Percentiles rank a stretch among this genome's conserved stretches.
These are phyloP conservation scores for Pulveroboletus sp. DNA, from an alignment of 768 basidiomycete genomes.

Conservation along the genomic window DNA sequence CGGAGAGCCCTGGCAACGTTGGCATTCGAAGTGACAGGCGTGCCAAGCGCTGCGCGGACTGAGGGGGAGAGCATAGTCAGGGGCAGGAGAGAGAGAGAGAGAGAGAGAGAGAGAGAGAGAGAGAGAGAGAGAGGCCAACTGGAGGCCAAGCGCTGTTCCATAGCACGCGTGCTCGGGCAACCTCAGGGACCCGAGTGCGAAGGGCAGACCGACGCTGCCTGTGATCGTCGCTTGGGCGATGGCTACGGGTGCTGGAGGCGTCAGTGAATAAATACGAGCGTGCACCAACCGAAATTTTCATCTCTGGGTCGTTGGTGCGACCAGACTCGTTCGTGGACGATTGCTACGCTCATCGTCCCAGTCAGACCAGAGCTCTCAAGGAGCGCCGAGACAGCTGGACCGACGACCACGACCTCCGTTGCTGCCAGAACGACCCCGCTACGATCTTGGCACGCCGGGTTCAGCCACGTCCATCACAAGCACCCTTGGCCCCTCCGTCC, in stretches of 20 bases:
- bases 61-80: constrained; percentile 6
- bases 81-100: not conserved
- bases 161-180: no score
- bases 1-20: not conserved
- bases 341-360: not conserved
- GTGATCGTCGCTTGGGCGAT: no score
- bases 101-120: no score
- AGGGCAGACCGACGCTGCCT: not conserved
- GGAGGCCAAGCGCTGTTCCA: no score
- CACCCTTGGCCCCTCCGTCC: not conserved
- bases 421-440: no score
- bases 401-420: not conserved
- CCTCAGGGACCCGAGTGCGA: not conserved
- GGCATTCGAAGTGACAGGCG: not conserved
- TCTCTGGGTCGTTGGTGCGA: not conserved
- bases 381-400: not conserved
- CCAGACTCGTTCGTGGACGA: not conserved
- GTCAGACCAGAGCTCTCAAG: not conserved
- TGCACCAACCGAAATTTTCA: not conserved
- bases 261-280: no score
- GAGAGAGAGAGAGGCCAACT: no score
- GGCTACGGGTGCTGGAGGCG: not conserved
- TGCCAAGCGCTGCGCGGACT: constrained; percentile 4
- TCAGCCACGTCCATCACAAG: not conserved
- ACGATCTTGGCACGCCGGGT: not conserved